phyloP scores from a whole-genome alignment of 805 yeast species.

The Diddensiella caesifluorescens region DNA sequence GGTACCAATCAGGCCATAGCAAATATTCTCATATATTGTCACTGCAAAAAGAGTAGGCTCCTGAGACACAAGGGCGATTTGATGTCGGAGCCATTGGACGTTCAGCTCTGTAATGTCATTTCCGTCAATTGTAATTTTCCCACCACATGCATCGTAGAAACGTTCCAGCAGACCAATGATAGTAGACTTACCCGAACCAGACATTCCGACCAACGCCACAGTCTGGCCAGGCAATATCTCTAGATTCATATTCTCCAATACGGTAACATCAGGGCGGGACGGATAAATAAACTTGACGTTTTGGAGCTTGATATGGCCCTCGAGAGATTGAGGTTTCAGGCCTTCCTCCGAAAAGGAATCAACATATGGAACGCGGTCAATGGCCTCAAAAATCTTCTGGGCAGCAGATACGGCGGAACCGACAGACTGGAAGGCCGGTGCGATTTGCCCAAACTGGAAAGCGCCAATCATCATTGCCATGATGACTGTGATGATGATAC shows the following conservation, averaged over 20 bases:
- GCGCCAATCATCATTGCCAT: constrained; percentile 41
- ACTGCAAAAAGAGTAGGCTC: constrained; percentile 93
- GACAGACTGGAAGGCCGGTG: constrained; percentile 37
- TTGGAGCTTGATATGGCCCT: constrained; percentile 72
- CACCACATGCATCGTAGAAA: constrained; percentile 74
- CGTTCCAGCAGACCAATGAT: constrained; percentile 78
- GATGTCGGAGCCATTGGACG: constrained; percentile 64
- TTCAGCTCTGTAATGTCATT: constrained; percentile 71
- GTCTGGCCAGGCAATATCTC: constrained; percentile 82
- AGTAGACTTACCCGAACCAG: constrained; percentile 95
- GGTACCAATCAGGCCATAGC: constrained; percentile 75
- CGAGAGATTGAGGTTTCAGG: constrained; percentile 27
- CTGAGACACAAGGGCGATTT: constrained; percentile 89
- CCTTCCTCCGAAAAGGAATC: constrained; percentile 29
- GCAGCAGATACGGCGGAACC: constrained; percentile 38
- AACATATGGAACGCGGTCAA: constrained; percentile 38
- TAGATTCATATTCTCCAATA: constrained; percentile 68
- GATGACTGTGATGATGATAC: constrained; percentile 34
- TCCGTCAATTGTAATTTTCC: constrained; percentile 77
- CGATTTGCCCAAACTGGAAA: constrained; percentile 37
- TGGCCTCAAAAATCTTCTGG: constrained; percentile 37
- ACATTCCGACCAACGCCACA: constrained; percentile 93
- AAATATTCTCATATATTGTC: constrained; percentile 77
- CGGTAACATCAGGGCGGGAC: constrained; percentile 69
- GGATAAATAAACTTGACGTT: constrained; percentile 89